These are phyloP conservation scores for Aspergillus nanangensis DNA, from an alignment of 495 filamentous ascomycete species.

Conservation along the genomic window DNA sequence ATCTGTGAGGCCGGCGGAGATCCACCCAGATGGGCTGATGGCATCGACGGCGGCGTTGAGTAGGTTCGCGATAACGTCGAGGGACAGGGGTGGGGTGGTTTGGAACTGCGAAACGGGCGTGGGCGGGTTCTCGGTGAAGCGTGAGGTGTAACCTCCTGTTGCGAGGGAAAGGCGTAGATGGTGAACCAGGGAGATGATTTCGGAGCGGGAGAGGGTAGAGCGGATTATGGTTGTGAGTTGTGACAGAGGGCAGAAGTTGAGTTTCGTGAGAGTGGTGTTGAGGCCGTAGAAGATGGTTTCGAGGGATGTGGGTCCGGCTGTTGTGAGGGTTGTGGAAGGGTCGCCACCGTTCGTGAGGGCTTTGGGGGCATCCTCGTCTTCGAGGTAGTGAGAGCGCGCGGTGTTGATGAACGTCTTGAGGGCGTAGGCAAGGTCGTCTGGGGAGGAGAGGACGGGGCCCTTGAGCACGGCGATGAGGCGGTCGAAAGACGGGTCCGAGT, in stretches of 20 bases:
- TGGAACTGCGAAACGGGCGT: constrained; percentile 46
- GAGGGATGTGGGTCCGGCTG: constrained; percentile 13
- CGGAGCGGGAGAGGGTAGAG: constrained; percentile 56
- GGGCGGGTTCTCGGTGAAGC: constrained; percentile 41
- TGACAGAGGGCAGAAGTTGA: constrained; percentile 56
- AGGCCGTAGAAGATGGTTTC: constrained; percentile 35
- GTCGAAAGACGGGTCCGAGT: constrained; percentile 57
- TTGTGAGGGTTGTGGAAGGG: not conserved
- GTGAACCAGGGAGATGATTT: constrained; percentile 68
- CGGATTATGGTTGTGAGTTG: constrained; percentile 60
- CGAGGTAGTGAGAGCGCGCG: constrained; percentile 27
- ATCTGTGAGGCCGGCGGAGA: constrained; percentile 53
- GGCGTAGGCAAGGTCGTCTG: constrained; percentile 40
- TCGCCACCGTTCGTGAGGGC: constrained; percentile 27
- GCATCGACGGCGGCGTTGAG: constrained; percentile 77
- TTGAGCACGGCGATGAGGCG: constrained; percentile 52
- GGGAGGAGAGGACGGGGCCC: constrained; percentile 32
- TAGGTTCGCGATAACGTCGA: constrained; percentile 55
- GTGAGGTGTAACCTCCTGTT: constrained; percentile 39
- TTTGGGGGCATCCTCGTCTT: constrained; percentile 27
- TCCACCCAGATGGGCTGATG: constrained; percentile 79
- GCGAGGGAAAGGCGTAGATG: constrained; percentile 65
- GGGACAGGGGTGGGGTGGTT: constrained; percentile 45
- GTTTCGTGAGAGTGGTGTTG: constrained; percentile 52
- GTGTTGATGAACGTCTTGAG: constrained; percentile 36